Conservation (phyloP, 768 basidiomycete species). For the Pholiota conissans region DNA sequence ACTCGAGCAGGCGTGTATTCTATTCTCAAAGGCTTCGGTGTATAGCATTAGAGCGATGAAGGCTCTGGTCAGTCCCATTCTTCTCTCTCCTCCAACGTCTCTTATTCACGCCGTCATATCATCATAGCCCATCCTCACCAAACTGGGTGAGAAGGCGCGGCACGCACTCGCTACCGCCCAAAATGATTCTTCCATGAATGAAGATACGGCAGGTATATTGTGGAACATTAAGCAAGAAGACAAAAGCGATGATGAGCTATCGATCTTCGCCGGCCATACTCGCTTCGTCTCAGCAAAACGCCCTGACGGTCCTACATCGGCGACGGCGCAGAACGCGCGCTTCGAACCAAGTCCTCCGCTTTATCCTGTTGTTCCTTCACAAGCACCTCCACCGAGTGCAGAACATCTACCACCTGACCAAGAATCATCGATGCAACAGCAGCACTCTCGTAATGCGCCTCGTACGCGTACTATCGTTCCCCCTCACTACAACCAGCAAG, state of each 20-base stretch:
- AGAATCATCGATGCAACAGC: not conserved
- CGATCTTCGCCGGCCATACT: conserved; percentile 69
- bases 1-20: conserved; percentile 62
- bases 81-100: not conserved
- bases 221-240: conserved; percentile 57
- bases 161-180: conserved; percentile 46
- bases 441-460: not conserved
- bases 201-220: conserved; percentile 36
- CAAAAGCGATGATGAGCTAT: conserved; percentile 60
- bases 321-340: conserved; percentile 8
- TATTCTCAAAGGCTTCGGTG: conserved; percentile 63
- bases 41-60: conserved; percentile 64
- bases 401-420: not conserved
- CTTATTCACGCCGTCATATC: not conserved
- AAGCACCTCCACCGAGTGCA: not conserved
- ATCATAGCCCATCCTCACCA: conserved; percentile 56
- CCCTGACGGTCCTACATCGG: conserved; percentile 12
- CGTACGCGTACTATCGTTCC: not conserved
- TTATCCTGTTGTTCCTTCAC: not conserved
- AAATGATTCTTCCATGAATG: conserved; percentile 30
- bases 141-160: conserved; percentile 68
- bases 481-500: not conserved
- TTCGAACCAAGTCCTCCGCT: conserved; percentile 18
- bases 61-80: conserved; percentile 50
- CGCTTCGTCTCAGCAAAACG: conserved; percentile 55